These are phyloP conservation scores for Macrolepiota albuminosa DNA, from an alignment of 768 basidiomycete species.

Conservation along the genomic window DNA sequence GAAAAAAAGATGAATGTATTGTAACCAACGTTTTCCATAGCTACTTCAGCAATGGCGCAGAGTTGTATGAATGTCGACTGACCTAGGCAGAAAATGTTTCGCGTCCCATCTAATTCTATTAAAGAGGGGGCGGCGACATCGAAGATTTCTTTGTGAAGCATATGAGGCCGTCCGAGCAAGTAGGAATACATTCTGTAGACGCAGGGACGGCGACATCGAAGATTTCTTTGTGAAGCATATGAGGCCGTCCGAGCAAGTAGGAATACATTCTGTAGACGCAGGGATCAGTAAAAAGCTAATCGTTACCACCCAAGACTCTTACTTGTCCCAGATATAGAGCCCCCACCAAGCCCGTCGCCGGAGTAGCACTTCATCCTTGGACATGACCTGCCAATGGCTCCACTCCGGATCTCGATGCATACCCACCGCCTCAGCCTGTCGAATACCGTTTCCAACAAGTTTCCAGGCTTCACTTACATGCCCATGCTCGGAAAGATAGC, in stretches of 20 bases:
- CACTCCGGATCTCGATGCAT: conserved; percentile 41
- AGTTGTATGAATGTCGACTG: conserved; percentile 33
- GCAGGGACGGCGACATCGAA: background rate
- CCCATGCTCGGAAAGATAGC: conserved; percentile 42
- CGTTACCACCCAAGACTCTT: conserved; percentile 11
- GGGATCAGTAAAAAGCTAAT: conserved; percentile 7
- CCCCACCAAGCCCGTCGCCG: conserved; percentile 42
- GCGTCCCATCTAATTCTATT: conserved; percentile 25
- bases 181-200: conserved; percentile 35
- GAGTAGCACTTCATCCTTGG: conserved; percentile 35
- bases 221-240: conserved; percentile 27
- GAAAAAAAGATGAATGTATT: background rate
- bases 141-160: conserved; percentile 29
- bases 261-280: conserved; percentile 32
- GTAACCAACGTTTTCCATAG: conserved; percentile 33
- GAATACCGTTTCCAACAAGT: conserved; percentile 34
- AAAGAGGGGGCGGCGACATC: conserved; percentile 32
- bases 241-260: conserved; percentile 40
- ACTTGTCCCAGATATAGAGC: conserved; percentile 40
- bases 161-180: conserved; percentile 40
- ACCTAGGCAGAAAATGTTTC: conserved; percentile 32
- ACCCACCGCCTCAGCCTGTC: conserved; percentile 36
- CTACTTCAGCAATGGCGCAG: conserved; percentile 34
- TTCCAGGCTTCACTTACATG: conserved; percentile 48
- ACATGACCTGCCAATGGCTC: conserved; percentile 37